Conservation (phyloP, 2,329 filamentous ascomycete species). For the Aspergillus tubingensis region DNA sequence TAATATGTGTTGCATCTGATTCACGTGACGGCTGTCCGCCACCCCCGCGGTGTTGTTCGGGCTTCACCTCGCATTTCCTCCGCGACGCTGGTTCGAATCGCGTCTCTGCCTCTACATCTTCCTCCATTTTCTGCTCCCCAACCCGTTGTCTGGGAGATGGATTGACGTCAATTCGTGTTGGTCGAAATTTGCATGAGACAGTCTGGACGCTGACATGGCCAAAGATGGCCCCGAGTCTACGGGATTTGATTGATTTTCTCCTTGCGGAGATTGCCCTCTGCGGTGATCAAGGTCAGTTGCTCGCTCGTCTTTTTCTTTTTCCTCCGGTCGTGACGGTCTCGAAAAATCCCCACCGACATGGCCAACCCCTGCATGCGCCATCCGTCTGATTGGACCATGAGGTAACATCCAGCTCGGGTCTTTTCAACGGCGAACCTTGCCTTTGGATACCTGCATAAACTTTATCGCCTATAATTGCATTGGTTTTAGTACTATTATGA, state of each 20-base stretch:
- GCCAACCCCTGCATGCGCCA: conserved; percentile 12
- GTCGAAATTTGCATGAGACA: conserved; percentile 11
- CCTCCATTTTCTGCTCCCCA: conserved; percentile 1
- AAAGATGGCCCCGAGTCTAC: conserved; percentile 53
- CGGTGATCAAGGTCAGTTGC: conserved; percentile 53
- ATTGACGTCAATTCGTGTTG: background rate
- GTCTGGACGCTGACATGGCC: conserved; percentile 16
- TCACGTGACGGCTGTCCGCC: background rate
- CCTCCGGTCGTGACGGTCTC: conserved; percentile 3
- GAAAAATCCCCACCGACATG: background rate
- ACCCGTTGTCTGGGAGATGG: conserved; percentile 15
- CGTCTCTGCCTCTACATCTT: conserved; percentile 18
- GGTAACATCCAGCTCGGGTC: background rate
- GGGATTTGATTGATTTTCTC: conserved; percentile 60
- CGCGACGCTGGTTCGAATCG: conserved; percentile 36
- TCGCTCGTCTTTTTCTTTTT: conserved; percentile 7
- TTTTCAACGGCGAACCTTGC: background rate
- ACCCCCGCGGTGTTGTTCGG: background rate
- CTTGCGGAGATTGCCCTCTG: conserved; percentile 61
- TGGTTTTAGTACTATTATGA: background rate
- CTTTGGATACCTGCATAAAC: background rate
- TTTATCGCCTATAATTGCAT: background rate
- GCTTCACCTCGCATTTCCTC: conserved; percentile 13
- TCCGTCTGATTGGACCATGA: conserved; percentile 1
- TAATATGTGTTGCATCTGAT: too few relatives aligned